Percentiles rank a stretch among this genome's conserved stretches.
Evolutionary conservation across 192 early-diverging fungal species (phyloP).

Genomic region (Phlyctochytrium bullatum): DNA sequence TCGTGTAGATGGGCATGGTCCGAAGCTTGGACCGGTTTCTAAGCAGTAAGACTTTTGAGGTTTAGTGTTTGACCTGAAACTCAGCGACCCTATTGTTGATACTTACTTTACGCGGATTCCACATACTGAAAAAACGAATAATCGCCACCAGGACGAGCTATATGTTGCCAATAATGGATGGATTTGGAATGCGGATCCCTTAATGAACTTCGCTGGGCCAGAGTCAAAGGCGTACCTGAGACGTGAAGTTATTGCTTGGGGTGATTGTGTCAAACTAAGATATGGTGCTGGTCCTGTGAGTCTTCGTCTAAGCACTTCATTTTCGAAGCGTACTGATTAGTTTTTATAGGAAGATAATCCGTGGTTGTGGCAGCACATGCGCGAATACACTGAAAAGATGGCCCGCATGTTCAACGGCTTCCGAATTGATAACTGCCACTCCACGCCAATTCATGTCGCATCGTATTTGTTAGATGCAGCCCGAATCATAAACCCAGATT

Average conservation of each 20-base stretch:
- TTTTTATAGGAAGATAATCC: constrained; percentile 70
- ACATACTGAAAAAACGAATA: constrained; percentile 44
- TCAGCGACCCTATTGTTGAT: constrained; percentile 85
- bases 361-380: constrained; percentile 96
- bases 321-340: constrained; percentile 3
- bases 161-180: constrained; percentile 96
- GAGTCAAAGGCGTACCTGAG: constrained; percentile 85
- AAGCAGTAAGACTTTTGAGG: constrained; percentile 57
- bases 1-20: constrained; percentile 83
- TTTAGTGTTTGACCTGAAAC: too few species aligned
- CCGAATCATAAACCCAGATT: constrained; percentile 75
- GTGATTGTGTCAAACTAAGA: constrained; percentile 98
- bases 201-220: constrained; percentile 90
- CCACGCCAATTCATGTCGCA: constrained; percentile 93
- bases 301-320: neutral
- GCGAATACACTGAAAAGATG: constrained; percentile 81
- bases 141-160: constrained; percentile 65
- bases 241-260: constrained; percentile 97
- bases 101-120: constrained; percentile 91
- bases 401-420: constrained; percentile 91
- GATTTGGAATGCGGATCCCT: constrained; percentile 76
- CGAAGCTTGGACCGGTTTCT: constrained; percentile 74
- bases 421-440: constrained; percentile 99
- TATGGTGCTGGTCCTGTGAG: constrained; percentile 74
- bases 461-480: constrained; percentile 89